Evolutionary conservation across 805 yeast species (phyloP).

Genomic region (Zygotorulaspora sp.): DNA sequence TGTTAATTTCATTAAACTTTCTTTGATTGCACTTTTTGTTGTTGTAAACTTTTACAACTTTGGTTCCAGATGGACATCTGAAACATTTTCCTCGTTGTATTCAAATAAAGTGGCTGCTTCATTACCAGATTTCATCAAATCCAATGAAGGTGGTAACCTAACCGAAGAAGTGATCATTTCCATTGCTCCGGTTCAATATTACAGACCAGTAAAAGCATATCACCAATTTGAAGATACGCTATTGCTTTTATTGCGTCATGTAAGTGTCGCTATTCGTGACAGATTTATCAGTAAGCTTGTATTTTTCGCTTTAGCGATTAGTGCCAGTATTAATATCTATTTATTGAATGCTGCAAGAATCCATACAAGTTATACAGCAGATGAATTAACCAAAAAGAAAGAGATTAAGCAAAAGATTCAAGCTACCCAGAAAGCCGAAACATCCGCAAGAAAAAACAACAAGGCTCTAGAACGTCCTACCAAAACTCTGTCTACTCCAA

Average conservation of each 20-base stretch:
- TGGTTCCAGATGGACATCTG: slow-evolving; percentile 70
- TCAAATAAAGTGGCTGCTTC: slow-evolving; percentile 36
- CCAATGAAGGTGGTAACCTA: slow-evolving; percentile 29
- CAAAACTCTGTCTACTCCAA: slow-evolving; percentile 17
- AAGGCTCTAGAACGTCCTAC: slow-evolving; percentile 22
- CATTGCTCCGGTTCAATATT: slow-evolving; percentile 51
- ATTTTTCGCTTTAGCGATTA: slow-evolving; percentile 64
- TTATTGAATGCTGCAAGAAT: slow-evolving; percentile 79
- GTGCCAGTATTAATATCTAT: slow-evolving; percentile 77
- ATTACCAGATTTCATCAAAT: slow-evolving; percentile 40
- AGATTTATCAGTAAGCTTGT: slow-evolving; percentile 73
- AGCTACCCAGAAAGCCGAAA: neutral
- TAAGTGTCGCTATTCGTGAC: slow-evolving; percentile 72
- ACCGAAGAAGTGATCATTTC: slow-evolving; percentile 51
- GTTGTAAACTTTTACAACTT: slow-evolving; percentile 63
- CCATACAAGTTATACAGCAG: slow-evolving; percentile 44
- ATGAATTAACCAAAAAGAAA: slow-evolving; percentile 24
- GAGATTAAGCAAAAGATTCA: slow-evolving; percentile 8
- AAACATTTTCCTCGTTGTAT: slow-evolving; percentile 35
- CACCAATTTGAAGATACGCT: slow-evolving; percentile 58
- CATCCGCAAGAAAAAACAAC: neutral
- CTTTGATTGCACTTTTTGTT: slow-evolving; percentile 53
- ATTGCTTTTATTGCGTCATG: slow-evolving; percentile 45
- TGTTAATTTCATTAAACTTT: slow-evolving; percentile 55
- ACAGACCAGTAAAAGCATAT: slow-evolving; percentile 51